A percentile compares a stretch with the other conserved stretches of the same genome.
Evolutionary conservation across 1,284 basidiomycete genomes (phyloP).

Genomic region (Malassezia slooffiae): DNA sequence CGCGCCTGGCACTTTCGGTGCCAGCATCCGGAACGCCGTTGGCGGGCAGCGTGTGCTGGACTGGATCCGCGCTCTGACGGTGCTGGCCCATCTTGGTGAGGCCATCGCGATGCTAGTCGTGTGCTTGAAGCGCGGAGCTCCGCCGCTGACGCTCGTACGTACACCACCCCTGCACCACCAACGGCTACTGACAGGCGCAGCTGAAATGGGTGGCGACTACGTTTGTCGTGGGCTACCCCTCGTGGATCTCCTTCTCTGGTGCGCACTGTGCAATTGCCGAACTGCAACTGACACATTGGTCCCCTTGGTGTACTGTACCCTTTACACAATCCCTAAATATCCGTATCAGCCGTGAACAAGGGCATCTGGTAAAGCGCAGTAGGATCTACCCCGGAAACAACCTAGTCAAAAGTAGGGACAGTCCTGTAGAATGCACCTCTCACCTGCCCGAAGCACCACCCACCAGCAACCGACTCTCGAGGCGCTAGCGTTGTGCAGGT

Average conservation of each 20-base stretch:
- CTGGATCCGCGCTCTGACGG: slow-evolving; percentile 1
- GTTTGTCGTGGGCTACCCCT: slow-evolving; percentile 10
- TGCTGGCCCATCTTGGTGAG: slow-evolving; percentile 8
- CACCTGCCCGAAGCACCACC: no score
- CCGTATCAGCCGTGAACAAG: slow-evolving; percentile 7
- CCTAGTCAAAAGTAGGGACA: no score
- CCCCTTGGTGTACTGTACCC: neutral
- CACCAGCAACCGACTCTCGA: no score
- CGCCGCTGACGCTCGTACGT: slow-evolving; percentile 6
- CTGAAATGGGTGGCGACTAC: slow-evolving; percentile 15
- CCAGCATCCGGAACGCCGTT: slow-evolving; percentile 7
- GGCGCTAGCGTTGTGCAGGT: no score
- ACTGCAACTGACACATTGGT: no score
- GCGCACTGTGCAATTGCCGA: no score
- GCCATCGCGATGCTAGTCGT: slow-evolving; percentile 9
- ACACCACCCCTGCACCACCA: no score
- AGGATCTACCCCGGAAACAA: no score
- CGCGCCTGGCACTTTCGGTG: slow-evolving; percentile 4
- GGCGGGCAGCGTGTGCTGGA: slow-evolving; percentile 7
- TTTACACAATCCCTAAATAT: neutral
- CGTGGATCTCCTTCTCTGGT: slow-evolving; percentile 8
- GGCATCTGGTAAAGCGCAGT: slow-evolving; percentile 7
- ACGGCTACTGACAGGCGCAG: neutral
- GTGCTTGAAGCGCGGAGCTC: slow-evolving; percentile 4
- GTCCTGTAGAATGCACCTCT: no score